Evolutionary conservation across 1,284 basidiomycete genomes (phyloP).

Genomic region (Salmacisia buchloeana): DNA sequence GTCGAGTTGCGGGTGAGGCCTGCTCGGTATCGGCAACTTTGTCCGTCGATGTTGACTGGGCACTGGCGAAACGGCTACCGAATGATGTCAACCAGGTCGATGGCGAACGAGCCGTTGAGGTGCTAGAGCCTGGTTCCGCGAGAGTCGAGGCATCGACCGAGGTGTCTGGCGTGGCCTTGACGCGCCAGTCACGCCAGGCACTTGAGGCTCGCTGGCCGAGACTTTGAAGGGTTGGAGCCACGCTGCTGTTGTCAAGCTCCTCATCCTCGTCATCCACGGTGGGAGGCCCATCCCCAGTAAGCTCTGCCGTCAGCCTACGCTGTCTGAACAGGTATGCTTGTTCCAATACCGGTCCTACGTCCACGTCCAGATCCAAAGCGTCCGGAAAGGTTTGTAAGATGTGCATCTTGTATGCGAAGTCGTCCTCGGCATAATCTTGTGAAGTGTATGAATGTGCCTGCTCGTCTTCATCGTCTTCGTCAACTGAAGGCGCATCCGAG

Average conservation of each 20-base stretch:
- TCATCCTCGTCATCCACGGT: constrained; percentile 15
- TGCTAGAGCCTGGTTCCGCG: not conserved
- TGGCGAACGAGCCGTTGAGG: not conserved
- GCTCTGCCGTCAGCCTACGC: constrained; percentile 33
- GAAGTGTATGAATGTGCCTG: not conserved
- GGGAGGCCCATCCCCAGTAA: constrained; percentile 39
- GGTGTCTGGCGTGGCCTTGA: not conserved
- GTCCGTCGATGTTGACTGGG: not conserved
- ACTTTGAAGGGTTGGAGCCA: not conserved
- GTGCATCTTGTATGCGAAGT: constrained; percentile 31
- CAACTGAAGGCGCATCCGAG: constrained; percentile 10
- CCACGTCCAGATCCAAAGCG: constrained; percentile 15
- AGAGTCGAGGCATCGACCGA: too few species aligned
- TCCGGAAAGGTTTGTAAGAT: constrained; percentile 40
- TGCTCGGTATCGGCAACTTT: not conserved
- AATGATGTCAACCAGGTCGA: not conserved
- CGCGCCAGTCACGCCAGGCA: not conserved
- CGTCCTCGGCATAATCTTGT: constrained; percentile 18
- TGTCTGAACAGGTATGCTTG: constrained; percentile 30
- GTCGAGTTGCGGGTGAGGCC: not conserved
- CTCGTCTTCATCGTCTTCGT: constrained; percentile 9
- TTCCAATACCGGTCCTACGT: constrained; percentile 37
- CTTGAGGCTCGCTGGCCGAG: not conserved
- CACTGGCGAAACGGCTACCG: constrained; percentile 1
- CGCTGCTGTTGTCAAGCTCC: constrained; percentile 16